Evolutionary conservation across 352 stramenopile species (phyloP).

Genomic region (Lagenidium sp.): DNA sequence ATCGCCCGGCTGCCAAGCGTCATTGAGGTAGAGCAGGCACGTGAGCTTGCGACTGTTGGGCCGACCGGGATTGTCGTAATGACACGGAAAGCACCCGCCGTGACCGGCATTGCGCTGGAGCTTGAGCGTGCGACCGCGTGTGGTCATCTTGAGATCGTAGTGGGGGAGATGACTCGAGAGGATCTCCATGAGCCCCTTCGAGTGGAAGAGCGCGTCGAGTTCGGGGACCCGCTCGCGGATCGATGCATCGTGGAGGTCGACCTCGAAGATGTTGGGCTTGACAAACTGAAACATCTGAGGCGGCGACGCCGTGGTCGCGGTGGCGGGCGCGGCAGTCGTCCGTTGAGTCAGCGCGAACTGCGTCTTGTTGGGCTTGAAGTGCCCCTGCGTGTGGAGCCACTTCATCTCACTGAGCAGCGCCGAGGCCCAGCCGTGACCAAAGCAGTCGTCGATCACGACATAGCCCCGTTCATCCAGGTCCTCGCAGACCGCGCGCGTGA

Average conservation of each 20-base stretch:
- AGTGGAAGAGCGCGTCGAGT: slow-evolving; percentile 56
- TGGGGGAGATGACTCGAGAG: slow-evolving; percentile 41
- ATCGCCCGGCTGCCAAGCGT: slow-evolving; percentile 46
- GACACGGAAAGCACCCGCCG: slow-evolving; percentile 71
- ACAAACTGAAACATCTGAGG: slow-evolving; percentile 39
- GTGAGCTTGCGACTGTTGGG: slow-evolving; percentile 76
- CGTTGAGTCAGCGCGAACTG: slow-evolving; percentile 59
- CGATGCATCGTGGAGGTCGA: slow-evolving; percentile 61
- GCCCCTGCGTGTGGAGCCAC: slow-evolving; percentile 30
- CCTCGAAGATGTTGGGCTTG: slow-evolving; percentile 83
- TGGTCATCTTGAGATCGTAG: slow-evolving; percentile 50
- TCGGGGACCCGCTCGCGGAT: slow-evolving; percentile 46
- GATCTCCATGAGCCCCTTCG: slow-evolving; percentile 37
- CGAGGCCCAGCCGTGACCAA: slow-evolving; percentile 38
- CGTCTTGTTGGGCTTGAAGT: slow-evolving; percentile 77
- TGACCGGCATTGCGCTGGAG: slow-evolving; percentile 68
- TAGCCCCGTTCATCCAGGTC: slow-evolving; percentile 42
- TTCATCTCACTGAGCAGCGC: slow-evolving; percentile 59
- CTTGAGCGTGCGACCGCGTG: slow-evolving; percentile 55
- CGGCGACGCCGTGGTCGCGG: too few species aligned
- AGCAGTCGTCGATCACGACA: slow-evolving; percentile 62
- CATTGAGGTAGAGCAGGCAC: slow-evolving; percentile 76
- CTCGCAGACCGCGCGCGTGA: slow-evolving; percentile 28
- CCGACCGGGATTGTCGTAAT: slow-evolving; percentile 75
- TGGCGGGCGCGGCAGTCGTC: neutral